Conservation (phyloP, 83 land plant genomes). For the Diphasiastrum complanatum region DNA sequence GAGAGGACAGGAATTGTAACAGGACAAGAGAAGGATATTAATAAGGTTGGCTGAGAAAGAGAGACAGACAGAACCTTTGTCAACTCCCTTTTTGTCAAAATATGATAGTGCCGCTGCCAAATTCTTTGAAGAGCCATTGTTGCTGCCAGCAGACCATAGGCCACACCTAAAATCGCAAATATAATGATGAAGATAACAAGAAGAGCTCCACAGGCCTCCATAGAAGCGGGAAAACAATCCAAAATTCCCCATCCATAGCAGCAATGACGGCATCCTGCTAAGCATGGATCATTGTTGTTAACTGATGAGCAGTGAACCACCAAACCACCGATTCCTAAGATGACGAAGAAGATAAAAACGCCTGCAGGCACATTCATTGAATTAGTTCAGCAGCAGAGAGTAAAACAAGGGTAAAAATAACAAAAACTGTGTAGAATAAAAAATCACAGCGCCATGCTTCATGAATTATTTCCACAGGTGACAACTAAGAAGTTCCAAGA, state of each 20-base stretch:
- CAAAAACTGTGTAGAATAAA: too few relatives aligned
- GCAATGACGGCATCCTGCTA: slow-evolving; percentile 75
- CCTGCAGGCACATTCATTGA: too few relatives aligned
- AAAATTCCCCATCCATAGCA: slow-evolving; percentile 87
- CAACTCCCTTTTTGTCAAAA: slow-evolving; percentile 83
- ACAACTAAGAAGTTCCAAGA: too few relatives aligned
- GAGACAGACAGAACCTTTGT: too few relatives aligned
- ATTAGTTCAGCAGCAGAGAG: too few relatives aligned
- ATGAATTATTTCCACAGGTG: too few relatives aligned
- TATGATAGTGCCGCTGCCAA: slow-evolving; percentile 94
- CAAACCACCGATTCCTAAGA: slow-evolving; percentile 76
- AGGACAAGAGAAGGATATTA: too few relatives aligned
- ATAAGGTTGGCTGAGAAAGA: too few relatives aligned
- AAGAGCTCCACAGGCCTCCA: slow-evolving; percentile 88
- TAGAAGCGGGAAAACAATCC: slow-evolving; percentile 90
- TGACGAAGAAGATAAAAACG: slow-evolving; percentile 68
- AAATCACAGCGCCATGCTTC: too few relatives aligned
- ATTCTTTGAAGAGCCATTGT: slow-evolving; percentile 90
- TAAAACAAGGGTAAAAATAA: too few relatives aligned
- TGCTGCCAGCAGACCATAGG: slow-evolving; percentile 85
- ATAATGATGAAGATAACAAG: slow-evolving; percentile 70
- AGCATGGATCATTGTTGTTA: slow-evolving; percentile 49
- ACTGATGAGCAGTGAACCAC: slow-evolving; percentile 68
- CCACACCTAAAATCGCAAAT: slow-evolving; percentile 83
- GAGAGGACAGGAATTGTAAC: too few relatives aligned